A percentile compares a stretch with the other conserved stretches of the same genome.
Evolutionary conservation across 805 yeast species (phyloP).

Genomic region (Saturnispora bothae): DNA sequence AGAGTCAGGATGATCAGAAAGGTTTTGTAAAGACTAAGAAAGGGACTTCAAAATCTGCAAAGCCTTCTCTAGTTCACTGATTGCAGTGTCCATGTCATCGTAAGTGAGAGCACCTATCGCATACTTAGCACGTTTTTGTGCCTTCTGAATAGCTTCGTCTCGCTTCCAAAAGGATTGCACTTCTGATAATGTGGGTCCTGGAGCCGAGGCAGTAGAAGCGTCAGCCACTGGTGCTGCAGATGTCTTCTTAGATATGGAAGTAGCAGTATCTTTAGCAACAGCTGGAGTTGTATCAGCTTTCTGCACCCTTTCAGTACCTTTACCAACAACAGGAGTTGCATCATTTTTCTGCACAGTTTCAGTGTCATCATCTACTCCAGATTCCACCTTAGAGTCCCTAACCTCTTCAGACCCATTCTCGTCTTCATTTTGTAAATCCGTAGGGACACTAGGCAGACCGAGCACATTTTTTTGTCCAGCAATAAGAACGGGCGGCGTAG

Average conservation of each 20-base stretch:
- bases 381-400: too few relatives aligned
- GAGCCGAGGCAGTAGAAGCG: conserved; percentile 18
- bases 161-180: conserved; percentile 41
- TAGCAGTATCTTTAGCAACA: not conserved
- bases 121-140: conserved; percentile 63
- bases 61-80: conserved; percentile 46
- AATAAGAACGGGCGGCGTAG: conserved; percentile 23
- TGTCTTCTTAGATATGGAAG: conserved; percentile 3
- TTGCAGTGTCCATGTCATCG: conserved; percentile 64
- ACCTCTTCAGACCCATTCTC: not conserved
- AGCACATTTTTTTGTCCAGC: conserved; percentile 23
- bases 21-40: not conserved
- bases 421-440: not conserved
- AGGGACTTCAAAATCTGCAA: conserved; percentile 31
- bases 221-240: conserved; percentile 8
- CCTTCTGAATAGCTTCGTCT: conserved; percentile 44
- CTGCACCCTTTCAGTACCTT: not conserved
- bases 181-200: too few relatives aligned
- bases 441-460: conserved; percentile 23
- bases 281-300: not conserved
- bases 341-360: not conserved
- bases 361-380: not conserved
- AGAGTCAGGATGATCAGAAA: not conserved
- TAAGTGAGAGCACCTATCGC: conserved; percentile 73
- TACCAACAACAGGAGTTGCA: not conserved